Evolutionary conservation across 768 basidiomycete genomes (phyloP), one percentile per base, ranked within the genome.

Genomic region (Lactarius psammicola): DNA sequence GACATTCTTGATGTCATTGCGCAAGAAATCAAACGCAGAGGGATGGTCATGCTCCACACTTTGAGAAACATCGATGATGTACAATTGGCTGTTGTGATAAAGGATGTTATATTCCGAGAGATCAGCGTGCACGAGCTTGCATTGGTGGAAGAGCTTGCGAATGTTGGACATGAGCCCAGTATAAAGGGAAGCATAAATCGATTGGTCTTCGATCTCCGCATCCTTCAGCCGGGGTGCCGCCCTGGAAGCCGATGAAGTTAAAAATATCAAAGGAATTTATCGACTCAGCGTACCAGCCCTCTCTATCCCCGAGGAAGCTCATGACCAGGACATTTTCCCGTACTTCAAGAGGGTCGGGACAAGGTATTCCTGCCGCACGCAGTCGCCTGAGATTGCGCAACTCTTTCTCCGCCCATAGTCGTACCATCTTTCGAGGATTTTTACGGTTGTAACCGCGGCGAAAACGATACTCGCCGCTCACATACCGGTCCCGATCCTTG

Each of bases 1-100:
- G 51, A 95, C 81, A 74, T 99, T 98, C 71, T 87, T 87, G 58
- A 99, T 84, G 76, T 99, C 97, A 54, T 83, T 87, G 31, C 95
- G 88, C 42, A 99, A 82, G 78, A 99, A 99, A 76, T 99, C 96
- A 74, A 95, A 98, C 0, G 97, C 94, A 33, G 89, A 82, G 0
- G 96, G 97, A 71, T 99, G 97, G 76, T 98, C 96, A 73, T 98
- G 95, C 72, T 99, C 97, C 40, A 99, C 95, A 68, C 94, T 95
- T 75, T 99, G 97, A 1, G 95, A 97, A 65, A 99, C 97, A 75
- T 99, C 97, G 78, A 99, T 98, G 71, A 98, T 89, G 76, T 85
- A 94, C 20, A 97, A 82, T 72, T 94, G 92, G 1, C 77, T 81
- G 56, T 85, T 79, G 76, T 94, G 90, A 72, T 87, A 96, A 73